These are phyloP conservation scores for Neurospora intermedia DNA, from an alignment of 495 filamentous ascomycete genomes.

Conservation along the genomic window DNA sequence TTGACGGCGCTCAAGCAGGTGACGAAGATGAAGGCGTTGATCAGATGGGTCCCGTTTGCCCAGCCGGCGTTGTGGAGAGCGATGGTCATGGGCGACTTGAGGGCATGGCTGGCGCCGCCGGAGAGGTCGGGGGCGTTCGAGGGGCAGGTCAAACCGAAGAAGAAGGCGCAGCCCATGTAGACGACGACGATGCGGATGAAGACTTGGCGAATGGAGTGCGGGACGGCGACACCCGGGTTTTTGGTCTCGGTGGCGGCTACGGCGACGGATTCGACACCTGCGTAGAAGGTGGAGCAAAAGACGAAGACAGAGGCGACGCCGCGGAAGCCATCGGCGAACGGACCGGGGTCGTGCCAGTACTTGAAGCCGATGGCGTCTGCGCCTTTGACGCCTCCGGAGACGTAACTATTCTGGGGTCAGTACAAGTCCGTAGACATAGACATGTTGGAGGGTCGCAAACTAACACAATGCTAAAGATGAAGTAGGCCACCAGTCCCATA, in stretches of 20 bases:
- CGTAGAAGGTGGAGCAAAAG: slow-evolving; percentile 62
- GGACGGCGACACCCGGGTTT: slow-evolving; percentile 60
- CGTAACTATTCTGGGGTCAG: slow-evolving; percentile 24
- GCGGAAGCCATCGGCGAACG: slow-evolving; percentile 57
- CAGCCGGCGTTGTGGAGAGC: slow-evolving; percentile 49
- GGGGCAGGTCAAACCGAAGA: slow-evolving; percentile 52
- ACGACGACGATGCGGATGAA: slow-evolving; percentile 69
- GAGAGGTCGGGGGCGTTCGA: slow-evolving; percentile 34
- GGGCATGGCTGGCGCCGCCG: slow-evolving; percentile 38
- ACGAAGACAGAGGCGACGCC: slow-evolving; percentile 48
- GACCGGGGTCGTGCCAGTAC: slow-evolving; percentile 60
- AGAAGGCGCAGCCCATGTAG: slow-evolving; percentile 63
- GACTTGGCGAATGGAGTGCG: slow-evolving; percentile 61
- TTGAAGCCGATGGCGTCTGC: slow-evolving; percentile 44
- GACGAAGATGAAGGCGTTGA: slow-evolving; percentile 63
- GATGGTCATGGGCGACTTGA: slow-evolving; percentile 49
- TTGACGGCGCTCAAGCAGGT: slow-evolving; percentile 62
- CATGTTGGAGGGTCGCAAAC: background rate
- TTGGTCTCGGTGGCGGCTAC: slow-evolving; percentile 66
- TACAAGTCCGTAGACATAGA: too few species aligned
- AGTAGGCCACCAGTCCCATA: slow-evolving; percentile 54
- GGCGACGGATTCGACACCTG: slow-evolving; percentile 64
- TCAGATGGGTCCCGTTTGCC: slow-evolving; percentile 46
- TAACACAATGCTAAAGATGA: slow-evolving; percentile 55
- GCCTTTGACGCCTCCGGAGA: slow-evolving; percentile 37